Base-by-base conservation (phyloP, 169 alveolate genomes). In the Plasmodium sp. region DNA sequence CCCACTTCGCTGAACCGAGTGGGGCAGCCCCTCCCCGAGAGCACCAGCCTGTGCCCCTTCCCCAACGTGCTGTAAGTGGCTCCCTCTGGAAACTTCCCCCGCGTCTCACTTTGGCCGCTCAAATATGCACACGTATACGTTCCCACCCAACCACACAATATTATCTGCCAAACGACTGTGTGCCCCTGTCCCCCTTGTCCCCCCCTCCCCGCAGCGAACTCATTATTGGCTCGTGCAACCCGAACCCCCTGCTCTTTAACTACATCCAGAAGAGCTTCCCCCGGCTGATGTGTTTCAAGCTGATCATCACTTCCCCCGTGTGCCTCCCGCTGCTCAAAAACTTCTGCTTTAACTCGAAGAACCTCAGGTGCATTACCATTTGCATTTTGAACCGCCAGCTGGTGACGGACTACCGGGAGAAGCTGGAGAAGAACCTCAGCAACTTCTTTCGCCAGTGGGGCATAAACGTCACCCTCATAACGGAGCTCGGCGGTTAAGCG, bases 241-340 rank as follows among this genome's bases (percentile, higher is more conserved):
- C 75, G 5, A 73, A 39, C 41, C 93, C 93, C 6, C 22, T 41
- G 14, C 72, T 84, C 67, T 72, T 84, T 5, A 84, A 84, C 56
- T 72, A 34, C 93, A 84, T 84, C 67, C 83, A 84, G 22, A 67
- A 45, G 0, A 56, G n/a, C 36, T 84, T 84, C 45, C 93, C 93
- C 16, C 74, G 22, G 4, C 39, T 84, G 4, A 56, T 72, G 16
- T 84, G 77, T 27, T 84, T 84, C 54, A 84, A 67, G 51, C 16
- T 84, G 22, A 9, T 84, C 5, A 41, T 84, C 3, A 36, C 51
- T 0, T 72, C 93, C 2, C 93, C 93, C 45, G 56, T 84, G 48
- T 84, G 93, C 56, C 72, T 84, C 27, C 77, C 93, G 22, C 45
- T 84, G 14, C 36, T 84, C 41, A 84, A 84, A 84, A 84, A 84